Conservation (phyloP, 768 basidiomycete genomes). For the Leccinum pellstonianum region DNA sequence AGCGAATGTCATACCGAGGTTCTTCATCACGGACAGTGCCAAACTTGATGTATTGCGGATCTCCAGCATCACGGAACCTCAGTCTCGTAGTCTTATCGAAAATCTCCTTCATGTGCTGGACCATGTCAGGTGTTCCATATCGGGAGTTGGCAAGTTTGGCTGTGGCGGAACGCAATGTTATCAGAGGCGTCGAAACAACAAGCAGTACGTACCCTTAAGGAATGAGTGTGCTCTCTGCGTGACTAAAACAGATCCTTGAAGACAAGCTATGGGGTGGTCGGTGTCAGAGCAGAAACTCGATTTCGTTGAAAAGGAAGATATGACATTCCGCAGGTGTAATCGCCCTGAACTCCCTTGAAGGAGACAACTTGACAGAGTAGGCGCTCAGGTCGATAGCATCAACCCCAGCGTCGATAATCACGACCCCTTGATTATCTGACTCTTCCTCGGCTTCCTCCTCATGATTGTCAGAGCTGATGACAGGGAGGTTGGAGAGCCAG, state of each 20-base stretch:
- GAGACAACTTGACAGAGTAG: constrained; percentile 28
- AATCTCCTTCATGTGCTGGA: constrained; percentile 31
- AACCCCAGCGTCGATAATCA: constrained; percentile 47
- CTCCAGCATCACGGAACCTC: constrained; percentile 36
- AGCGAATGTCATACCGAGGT: constrained; percentile 31
- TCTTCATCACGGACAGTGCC: constrained; percentile 38
- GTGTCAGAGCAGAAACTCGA: background rate
- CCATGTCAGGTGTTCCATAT: constrained; percentile 30
- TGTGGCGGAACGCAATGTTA: constrained; percentile 4
- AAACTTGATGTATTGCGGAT: constrained; percentile 40
- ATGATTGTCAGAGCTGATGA: background rate
- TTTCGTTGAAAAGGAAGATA: background rate
- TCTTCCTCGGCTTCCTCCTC: constrained; percentile 2
- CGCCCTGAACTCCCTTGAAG: constrained; percentile 31
- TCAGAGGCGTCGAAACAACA: background rate
- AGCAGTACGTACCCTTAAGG: constrained; percentile 24
- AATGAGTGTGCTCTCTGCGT: constrained; percentile 29
- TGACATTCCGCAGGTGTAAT: constrained; percentile 33
- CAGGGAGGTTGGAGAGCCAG: constrained; percentile 11
- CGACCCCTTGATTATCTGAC: too few relatives aligned
- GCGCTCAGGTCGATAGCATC: constrained; percentile 41
- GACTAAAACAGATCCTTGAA: constrained; percentile 41
- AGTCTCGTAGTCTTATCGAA: constrained; percentile 40
- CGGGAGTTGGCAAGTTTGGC: constrained; percentile 30
- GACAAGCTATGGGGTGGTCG: constrained; percentile 32